Base-by-base conservation (phyloP, 345 rosid species). In the Turnera subulata region DNA sequence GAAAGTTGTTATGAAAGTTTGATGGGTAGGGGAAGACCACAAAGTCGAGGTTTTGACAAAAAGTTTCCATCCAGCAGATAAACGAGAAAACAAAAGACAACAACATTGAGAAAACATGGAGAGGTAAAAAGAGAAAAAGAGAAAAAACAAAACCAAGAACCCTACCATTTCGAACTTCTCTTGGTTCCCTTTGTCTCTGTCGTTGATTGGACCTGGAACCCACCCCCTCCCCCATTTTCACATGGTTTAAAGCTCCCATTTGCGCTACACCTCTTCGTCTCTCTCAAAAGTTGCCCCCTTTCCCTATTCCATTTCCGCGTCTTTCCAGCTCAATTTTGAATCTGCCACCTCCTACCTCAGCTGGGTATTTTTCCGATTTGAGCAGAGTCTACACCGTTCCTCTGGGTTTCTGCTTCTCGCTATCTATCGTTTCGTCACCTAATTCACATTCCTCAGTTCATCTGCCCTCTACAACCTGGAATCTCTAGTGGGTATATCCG, bases 401-500 rank as follows among this genome's bases (percentile, higher is more conserved):
- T n/a, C n/a, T 32, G 62, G 62, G 62, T 59, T 59, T 32, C 16
- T 50, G 48, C 14, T 40, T 23, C 44, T 5, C 9, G n/a, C 23
- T n/a, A 23, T 17, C 13, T 17, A 10, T 57, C 11, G 14, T 38
- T 3, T 1, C 37, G 6, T n/a, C 46, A 37, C 5, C 23, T 2
- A 8, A 0, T 50, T 29, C 15, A 11, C 44, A 29, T 18, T 15
- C 11, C 35, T n/a, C 45, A 42, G 22, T 26, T 49, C 46, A 7
- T 38, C 16, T 11, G 1, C 12, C 50, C 38, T 29, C 18, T 44
- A 14, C n/a, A 44, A 4, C 32, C 40, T 43, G 15, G 24, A 29
- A 29, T 62, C 66, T 53, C 51, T 4, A 18, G 33, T 44, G 37
- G 52, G 53, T 16, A 1, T 53, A n/a, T 33, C 6, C 21, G 18